These are phyloP conservation scores for Malus fusca DNA, from an alignment of 306 rosid species.

Conservation along the genomic window DNA sequence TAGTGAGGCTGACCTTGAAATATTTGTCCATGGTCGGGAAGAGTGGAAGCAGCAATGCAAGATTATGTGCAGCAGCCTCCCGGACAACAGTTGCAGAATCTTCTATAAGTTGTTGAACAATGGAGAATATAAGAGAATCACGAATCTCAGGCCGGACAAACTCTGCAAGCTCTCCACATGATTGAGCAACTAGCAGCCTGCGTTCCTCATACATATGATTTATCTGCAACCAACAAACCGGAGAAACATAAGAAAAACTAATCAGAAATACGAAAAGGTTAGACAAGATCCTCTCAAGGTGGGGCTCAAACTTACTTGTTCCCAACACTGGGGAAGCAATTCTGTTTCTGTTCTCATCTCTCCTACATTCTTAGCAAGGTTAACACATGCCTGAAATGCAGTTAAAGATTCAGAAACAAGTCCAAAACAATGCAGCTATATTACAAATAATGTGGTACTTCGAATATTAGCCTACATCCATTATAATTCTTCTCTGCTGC, in stretches of 20 bases:
- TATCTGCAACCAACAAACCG: slow-evolving; percentile 46
- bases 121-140: slow-evolving; percentile 92
- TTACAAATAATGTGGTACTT: not conserved
- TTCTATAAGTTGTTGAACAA: slow-evolving; percentile 84
- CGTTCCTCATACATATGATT: slow-evolving; percentile 97
- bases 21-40: slow-evolving; percentile 90
- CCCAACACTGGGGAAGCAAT: slow-evolving; percentile 99
- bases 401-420: slow-evolving; percentile 19
- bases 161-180: slow-evolving; percentile 93
- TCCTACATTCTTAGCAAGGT: slow-evolving; percentile 89
- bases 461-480: slow-evolving; percentile 64
- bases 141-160: slow-evolving; percentile 96
- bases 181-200: slow-evolving; percentile 94
- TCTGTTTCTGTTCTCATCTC: slow-evolving; percentile 99
- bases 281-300: not conserved
- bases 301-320: slow-evolving; percentile 58
- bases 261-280: slow-evolving; percentile 11
- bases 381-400: slow-evolving; percentile 78
- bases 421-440: not conserved
- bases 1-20: slow-evolving; percentile 99
- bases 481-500: slow-evolving; percentile 80
- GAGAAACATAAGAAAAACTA: slow-evolving; percentile 19
- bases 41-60: slow-evolving; percentile 90
- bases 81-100: slow-evolving; percentile 93
- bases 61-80: slow-evolving; percentile 91